phyloP scores from a whole-genome alignment of 805 yeast genomes.

The Yueomyces sp. region DNA sequence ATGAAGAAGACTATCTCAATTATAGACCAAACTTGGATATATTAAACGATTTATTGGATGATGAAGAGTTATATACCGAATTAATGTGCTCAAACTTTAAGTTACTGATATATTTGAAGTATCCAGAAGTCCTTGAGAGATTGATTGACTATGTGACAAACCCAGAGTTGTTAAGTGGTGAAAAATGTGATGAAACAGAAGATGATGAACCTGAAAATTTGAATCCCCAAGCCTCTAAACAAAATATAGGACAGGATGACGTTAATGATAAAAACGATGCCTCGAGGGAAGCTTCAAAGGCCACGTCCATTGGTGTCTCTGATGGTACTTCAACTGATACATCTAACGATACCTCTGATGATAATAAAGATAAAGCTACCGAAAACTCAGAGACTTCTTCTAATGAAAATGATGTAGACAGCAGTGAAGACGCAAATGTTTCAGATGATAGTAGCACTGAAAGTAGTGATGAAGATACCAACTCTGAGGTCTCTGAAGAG shows the following conservation, averaged over 20 bases:
- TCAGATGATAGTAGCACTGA: not conserved
- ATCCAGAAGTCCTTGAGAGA: constrained; percentile 57
- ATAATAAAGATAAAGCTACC: constrained; percentile 4
- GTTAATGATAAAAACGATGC: not conserved
- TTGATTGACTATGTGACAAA: constrained; percentile 53
- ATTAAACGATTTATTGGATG: constrained; percentile 54
- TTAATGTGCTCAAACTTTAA: constrained; percentile 58
- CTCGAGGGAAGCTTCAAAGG: not conserved
- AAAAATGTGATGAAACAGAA: not conserved
- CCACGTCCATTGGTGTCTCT: not conserved
- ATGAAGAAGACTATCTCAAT: constrained; percentile 22
- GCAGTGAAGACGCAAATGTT: not conserved
- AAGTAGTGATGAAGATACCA: constrained; percentile 9
- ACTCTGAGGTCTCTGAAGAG: constrained; percentile 20
- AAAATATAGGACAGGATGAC: not conserved
- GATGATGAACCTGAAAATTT: not conserved
- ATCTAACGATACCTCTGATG: constrained; percentile 1
- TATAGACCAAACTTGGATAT: constrained; percentile 30
- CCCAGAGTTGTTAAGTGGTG: constrained; percentile 10
- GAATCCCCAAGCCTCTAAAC: not conserved
- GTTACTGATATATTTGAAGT: constrained; percentile 65
- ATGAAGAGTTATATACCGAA: constrained; percentile 62
- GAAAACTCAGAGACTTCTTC: constrained; percentile 5
- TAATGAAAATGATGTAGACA: constrained; percentile 5
- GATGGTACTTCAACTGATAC: not conserved